Evolutionary conservation across 148 eudicot species (phyloP).

Genomic region (Dysphania ambrosioides): DNA sequence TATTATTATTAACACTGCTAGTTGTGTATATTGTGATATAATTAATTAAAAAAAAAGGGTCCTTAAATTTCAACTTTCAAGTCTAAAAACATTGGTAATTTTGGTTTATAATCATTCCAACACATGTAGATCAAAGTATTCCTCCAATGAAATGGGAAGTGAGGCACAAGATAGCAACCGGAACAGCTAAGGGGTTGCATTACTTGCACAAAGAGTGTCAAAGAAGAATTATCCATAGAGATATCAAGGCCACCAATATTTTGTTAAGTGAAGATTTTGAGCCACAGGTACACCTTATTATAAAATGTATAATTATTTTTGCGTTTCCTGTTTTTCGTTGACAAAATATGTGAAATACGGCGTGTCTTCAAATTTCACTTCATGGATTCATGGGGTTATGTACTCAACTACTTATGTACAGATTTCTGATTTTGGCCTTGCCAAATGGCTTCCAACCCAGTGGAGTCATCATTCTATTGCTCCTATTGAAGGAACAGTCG

Average conservation of each 20-base stretch:
- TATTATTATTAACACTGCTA: no score
- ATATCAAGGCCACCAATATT: constrained; percentile 80
- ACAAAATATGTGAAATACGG: not conserved
- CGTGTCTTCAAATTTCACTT: not conserved
- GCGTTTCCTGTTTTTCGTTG: not conserved
- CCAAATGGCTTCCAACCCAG: constrained; percentile 97
- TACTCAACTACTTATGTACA: no score
- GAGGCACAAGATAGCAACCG: constrained; percentile 76
- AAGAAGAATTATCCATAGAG: constrained; percentile 92
- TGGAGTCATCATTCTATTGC: constrained; percentile 94
- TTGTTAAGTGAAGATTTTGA: constrained; percentile 64
- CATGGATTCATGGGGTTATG: no score
- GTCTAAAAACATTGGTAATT: no score
- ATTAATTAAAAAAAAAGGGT: no score
- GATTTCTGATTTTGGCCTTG: constrained; percentile 96
- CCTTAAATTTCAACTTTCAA: no score
- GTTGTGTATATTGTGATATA: no score
- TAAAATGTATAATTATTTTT: not conserved
- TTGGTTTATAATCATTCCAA: no score
- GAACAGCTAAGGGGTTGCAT: constrained; percentile 80
- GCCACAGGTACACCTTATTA: constrained; percentile 57
- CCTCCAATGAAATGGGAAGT: constrained; percentile 75
- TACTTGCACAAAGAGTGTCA: constrained; percentile 92
- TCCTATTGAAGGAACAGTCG: constrained; percentile 98
- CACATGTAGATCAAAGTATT: constrained; percentile 59